A percentile compares a stretch with the other conserved stretches of the same genome.
Evolutionary conservation across 192 early-diverging fungal species (phyloP).

Genomic region (Coemansia sp.): DNA sequence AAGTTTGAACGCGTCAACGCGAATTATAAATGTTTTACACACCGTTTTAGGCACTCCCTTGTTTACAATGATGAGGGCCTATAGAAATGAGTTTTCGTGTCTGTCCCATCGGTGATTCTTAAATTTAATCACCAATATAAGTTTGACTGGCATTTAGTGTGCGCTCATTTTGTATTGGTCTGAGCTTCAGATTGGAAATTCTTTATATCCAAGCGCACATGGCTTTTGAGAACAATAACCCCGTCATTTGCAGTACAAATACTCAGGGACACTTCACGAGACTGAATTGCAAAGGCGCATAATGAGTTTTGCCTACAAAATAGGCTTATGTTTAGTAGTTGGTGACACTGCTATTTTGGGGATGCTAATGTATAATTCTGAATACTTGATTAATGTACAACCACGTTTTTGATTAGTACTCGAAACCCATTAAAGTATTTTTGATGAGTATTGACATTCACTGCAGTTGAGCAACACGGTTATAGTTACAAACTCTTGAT

Average conservation of each 20-base stretch:
- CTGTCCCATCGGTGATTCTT: too few relatives aligned
- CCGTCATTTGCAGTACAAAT: not conserved
- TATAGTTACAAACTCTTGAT: too few relatives aligned
- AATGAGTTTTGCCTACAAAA: not conserved
- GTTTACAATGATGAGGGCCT: too few relatives aligned
- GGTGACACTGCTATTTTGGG: not conserved
- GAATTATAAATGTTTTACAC: not conserved
- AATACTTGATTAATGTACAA: not conserved
- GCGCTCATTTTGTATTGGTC: constrained; percentile 2
- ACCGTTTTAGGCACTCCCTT: too few relatives aligned
- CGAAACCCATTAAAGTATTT: too few relatives aligned
- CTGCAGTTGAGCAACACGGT: too few relatives aligned
- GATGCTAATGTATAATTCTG: not conserved
- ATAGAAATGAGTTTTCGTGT: too few relatives aligned
- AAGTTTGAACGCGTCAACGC: constrained; percentile 8
- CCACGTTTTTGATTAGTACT: too few relatives aligned
- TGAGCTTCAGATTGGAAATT: not conserved
- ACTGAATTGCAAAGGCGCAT: not conserved
- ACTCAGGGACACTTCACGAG: constrained; percentile 2
- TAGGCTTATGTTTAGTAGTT: not conserved
- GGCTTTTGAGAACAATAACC: not conserved
- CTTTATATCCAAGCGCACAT: not conserved
- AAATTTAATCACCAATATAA: too few relatives aligned
- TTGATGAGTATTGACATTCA: too few relatives aligned
- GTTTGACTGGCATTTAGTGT: too few relatives aligned